phyloP scores from a whole-genome alignment of 306 rosid genomes.

The Vigna mungo region DNA sequence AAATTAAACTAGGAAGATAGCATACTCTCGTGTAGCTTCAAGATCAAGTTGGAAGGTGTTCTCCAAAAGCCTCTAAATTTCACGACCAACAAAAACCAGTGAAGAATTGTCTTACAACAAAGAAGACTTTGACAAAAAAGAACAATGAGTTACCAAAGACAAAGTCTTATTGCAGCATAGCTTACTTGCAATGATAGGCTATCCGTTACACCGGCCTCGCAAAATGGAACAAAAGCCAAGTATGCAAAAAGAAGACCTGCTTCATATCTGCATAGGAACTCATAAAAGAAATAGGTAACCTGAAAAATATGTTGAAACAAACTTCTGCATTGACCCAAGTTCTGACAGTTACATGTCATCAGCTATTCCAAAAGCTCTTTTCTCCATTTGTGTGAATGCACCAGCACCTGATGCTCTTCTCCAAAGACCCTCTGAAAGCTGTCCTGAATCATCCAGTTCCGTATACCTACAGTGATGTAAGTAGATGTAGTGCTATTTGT shows the following conservation, averaged over 20 bases:
- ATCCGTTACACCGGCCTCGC: constrained; percentile 85
- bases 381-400: constrained; percentile 76
- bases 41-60: constrained; percentile 89
- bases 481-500: constrained; percentile 37
- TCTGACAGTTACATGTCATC: constrained; percentile 81
- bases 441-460: constrained; percentile 57
- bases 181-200: constrained; percentile 93
- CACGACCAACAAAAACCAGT: constrained; percentile 39
- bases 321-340: constrained; percentile 40
- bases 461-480: constrained; percentile 61
- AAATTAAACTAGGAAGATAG: constrained; percentile 35
- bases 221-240: constrained; percentile 90
- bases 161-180: constrained; percentile 30
- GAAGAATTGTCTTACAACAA: constrained; percentile 31
- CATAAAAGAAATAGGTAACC: constrained; percentile 15
- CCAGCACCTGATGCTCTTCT: constrained; percentile 83
- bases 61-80: constrained; percentile 87
- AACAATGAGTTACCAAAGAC: constrained; percentile 15
- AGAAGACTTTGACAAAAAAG: constrained; percentile 21
- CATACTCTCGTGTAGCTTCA: constrained; percentile 85
- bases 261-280: constrained; percentile 72
- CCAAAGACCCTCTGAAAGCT: constrained; percentile 89
- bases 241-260: constrained; percentile 94
- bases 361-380: constrained; percentile 93
- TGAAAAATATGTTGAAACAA: constrained; percentile 39